phyloP scores from a whole-genome alignment of 2,329 filamentous ascomycete genomes.

The Beauveria australis region DNA sequence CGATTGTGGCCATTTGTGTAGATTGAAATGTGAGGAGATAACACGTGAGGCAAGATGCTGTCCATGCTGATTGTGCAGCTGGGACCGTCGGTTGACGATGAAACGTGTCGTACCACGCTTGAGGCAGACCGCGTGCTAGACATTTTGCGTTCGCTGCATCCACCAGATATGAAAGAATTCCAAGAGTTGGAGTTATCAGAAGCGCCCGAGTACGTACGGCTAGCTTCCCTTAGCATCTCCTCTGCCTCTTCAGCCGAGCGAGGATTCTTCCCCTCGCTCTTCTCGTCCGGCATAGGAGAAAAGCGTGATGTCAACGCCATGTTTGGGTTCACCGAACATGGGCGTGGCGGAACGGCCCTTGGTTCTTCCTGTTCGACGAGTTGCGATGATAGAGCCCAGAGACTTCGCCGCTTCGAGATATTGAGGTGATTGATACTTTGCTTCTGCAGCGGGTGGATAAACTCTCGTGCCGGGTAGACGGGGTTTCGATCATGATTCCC shows the following conservation, averaged over 20 bases:
- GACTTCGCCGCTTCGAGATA: background rate
- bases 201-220: slow-evolving; percentile 3
- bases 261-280: background rate
- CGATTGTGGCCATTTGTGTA: slow-evolving; percentile 8
- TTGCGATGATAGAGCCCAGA: slow-evolving; percentile 1
- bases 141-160: background rate
- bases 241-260: slow-evolving; percentile 1
- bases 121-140: background rate
- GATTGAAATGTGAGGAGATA: slow-evolving; percentile 13
- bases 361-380: background rate
- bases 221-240: slow-evolving; percentile 3
- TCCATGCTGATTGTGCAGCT: background rate
- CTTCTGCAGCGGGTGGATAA: background rate
- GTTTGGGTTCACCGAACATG: background rate
- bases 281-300: background rate
- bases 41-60: slow-evolving; percentile 11
- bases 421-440: background rate
- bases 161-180: slow-evolving; percentile 10
- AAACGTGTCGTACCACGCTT: background rate
- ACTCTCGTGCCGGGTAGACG: background rate
- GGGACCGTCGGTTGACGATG: background rate
- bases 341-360: background rate
- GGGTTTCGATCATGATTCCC: slow-evolving; percentile 12
- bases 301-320: background rate
- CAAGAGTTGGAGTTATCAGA: background rate